Percentiles rank a stretch among this genome's conserved stretches.
Conservation (phyloP, 306 rosid genomes). For the Pterocarpus santalinus region DNA sequence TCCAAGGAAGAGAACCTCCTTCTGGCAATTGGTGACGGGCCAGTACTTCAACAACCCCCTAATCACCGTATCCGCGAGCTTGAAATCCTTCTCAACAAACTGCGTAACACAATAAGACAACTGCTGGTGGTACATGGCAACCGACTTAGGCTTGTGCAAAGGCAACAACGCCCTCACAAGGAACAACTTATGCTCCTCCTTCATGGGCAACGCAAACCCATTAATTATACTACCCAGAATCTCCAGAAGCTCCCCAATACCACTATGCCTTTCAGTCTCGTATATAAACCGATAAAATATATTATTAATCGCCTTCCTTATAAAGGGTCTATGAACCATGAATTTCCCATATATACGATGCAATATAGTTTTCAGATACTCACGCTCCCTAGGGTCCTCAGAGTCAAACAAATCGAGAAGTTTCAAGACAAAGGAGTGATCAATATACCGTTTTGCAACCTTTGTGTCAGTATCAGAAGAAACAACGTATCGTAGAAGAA, state of each 20-base stretch:
- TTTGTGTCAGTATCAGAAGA: slow-evolving; percentile 94
- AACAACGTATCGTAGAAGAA: slow-evolving; percentile 86
- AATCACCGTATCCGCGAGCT: slow-evolving; percentile 89
- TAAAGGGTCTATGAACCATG: slow-evolving; percentile 99
- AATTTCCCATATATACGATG: slow-evolving; percentile 96
- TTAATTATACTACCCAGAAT: slow-evolving; percentile 96
- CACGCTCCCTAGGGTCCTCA: slow-evolving; percentile 94
- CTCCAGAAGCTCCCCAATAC: slow-evolving; percentile 95
- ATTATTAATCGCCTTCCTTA: slow-evolving; percentile 92
- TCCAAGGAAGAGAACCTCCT: slow-evolving; percentile 97
- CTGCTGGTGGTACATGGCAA: slow-evolving; percentile 82
- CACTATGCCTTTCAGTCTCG: slow-evolving; percentile 88
- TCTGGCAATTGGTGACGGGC: slow-evolving; percentile 92
- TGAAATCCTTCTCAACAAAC: slow-evolving; percentile 96
- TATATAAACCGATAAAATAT: slow-evolving; percentile 91
- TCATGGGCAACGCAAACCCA: slow-evolving; percentile 98
- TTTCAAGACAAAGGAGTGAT: slow-evolving; percentile 90
- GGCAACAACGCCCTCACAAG: slow-evolving; percentile 95
- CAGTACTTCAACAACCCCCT: slow-evolving; percentile 95
- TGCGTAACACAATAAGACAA: slow-evolving; percentile 94
- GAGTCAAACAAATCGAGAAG: slow-evolving; percentile 88
- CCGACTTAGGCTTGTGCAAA: slow-evolving; percentile 85
- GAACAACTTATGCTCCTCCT: slow-evolving; percentile 97
- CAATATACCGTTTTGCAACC: slow-evolving; percentile 88
- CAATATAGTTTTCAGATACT: slow-evolving; percentile 92